These are phyloP conservation scores for Afroboletus lepidellus DNA, from an alignment of 1,284 basidiomycete species.

Conservation along the genomic window DNA sequence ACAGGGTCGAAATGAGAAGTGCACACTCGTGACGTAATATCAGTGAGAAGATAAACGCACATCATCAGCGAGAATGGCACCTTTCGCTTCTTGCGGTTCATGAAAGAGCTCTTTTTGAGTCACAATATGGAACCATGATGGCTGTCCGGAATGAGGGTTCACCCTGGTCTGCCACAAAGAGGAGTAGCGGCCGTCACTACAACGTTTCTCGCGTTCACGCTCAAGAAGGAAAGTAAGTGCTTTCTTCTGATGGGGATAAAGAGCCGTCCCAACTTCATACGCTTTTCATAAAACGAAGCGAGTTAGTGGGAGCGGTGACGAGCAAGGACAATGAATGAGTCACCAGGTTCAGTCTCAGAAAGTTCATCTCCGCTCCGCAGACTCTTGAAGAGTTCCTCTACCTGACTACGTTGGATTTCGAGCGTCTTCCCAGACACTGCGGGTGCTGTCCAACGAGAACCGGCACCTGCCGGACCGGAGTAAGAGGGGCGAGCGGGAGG, in stretches of 20 bases:
- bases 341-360: constrained; percentile 80
- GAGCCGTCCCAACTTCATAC: constrained; percentile 79
- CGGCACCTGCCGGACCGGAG: constrained; percentile 40
- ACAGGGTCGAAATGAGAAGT: not conserved
- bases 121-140: constrained; percentile 80
- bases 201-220: constrained; percentile 74
- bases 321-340: constrained; percentile 32
- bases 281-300: constrained; percentile 42
- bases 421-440: constrained; percentile 74
- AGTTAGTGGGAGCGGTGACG: constrained; percentile 17
- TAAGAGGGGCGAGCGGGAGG: constrained; percentile 44
- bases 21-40: constrained; percentile 18
- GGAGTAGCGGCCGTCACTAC: constrained; percentile 55
- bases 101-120: constrained; percentile 74
- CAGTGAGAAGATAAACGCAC: constrained; percentile 48
- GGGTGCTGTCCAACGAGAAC: constrained; percentile 57
- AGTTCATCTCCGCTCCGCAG: constrained; percentile 87
- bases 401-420: constrained; percentile 90
- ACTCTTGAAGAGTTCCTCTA: constrained; percentile 91
- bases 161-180: constrained; percentile 74
- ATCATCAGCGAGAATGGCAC: constrained; percentile 92
- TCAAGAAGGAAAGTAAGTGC: constrained; percentile 96
- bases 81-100: constrained; percentile 77
- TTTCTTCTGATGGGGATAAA: constrained; percentile 98
- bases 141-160: constrained; percentile 50